Conservation (phyloP, 306 rosid genomes). For the Cicer judaicum region DNA sequence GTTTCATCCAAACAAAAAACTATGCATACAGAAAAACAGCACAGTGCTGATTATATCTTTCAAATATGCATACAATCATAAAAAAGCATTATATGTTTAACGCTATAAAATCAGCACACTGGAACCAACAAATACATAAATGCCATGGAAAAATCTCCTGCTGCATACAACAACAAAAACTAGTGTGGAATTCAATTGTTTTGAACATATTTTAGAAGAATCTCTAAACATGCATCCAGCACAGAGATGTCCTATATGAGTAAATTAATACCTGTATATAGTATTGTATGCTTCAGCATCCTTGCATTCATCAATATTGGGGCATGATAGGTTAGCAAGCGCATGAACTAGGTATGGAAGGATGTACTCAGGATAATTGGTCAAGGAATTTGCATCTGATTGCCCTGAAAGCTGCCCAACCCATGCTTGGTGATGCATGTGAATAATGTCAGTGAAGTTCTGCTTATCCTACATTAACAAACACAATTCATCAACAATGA, state of each 20-base stretch:
- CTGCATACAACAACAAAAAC: not conserved
- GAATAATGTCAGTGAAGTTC: conserved; percentile 84
- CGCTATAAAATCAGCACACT: conserved; percentile 14
- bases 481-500: conserved; percentile 39
- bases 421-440: conserved; percentile 80
- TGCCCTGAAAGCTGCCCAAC: conserved; percentile 66
- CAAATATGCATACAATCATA: conserved; percentile 22
- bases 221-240: conserved; percentile 17
- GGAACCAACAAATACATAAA: not conserved
- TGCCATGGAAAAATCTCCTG: conserved; percentile 3
- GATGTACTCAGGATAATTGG: conserved; percentile 79
- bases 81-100: conserved; percentile 27
- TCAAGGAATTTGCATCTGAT: conserved; percentile 72
- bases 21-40: conserved; percentile 13
- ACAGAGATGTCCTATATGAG: conserved; percentile 17
- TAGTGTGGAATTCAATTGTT: not conserved
- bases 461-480: conserved; percentile 72
- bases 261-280: conserved; percentile 68
- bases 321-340: conserved; percentile 91
- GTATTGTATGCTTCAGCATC: conserved; percentile 77
- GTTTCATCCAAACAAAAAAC: conserved; percentile 37
- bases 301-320: conserved; percentile 86
- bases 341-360: conserved; percentile 85
- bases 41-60: conserved; percentile 4
- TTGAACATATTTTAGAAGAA: conserved; percentile 7